These are phyloP conservation scores for Ceratobasidium sp. DNA, from an alignment of 1,284 basidiomycete genomes.

Conservation along the genomic window DNA sequence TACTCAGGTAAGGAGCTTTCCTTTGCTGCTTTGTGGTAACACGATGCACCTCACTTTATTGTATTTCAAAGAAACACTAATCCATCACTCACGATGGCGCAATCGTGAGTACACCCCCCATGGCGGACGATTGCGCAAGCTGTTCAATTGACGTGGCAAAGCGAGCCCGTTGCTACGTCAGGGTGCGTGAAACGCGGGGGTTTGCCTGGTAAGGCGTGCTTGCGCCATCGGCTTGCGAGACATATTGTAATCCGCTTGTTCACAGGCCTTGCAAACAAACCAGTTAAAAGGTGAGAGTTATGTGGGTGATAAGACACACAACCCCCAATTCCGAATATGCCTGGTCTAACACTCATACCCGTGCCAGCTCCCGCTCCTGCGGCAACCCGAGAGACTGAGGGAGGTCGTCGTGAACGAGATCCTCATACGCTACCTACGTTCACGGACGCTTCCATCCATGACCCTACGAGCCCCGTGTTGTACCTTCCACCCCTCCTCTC, in stretches of 20 bases:
- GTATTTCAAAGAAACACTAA: not conserved
- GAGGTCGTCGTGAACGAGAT: constrained; percentile 53
- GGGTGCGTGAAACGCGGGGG: not conserved
- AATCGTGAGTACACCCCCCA: not conserved
- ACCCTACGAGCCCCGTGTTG: constrained; percentile 64
- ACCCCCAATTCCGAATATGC: constrained; percentile 39
- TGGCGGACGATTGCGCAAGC: constrained; percentile 37
- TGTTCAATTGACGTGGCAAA: constrained; percentile 31
- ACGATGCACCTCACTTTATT: too few relatives aligned
- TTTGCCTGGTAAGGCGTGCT: constrained; percentile 33
- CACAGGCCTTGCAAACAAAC: not conserved
- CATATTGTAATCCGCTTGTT: not conserved
- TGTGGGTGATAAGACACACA: not conserved
- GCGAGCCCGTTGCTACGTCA: constrained; percentile 4
- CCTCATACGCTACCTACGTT: constrained; percentile 72
- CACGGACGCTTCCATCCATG: constrained; percentile 54
- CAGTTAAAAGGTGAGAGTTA: constrained; percentile 2
- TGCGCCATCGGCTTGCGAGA: constrained; percentile 35
- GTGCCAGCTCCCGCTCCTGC: constrained; percentile 7
- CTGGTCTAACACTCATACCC: constrained; percentile 13
- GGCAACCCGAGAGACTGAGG: not conserved
- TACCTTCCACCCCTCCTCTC: constrained; percentile 85
- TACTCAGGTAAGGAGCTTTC: too few relatives aligned
- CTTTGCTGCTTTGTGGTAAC: too few relatives aligned
- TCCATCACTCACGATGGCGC: constrained; percentile 24